Base-by-base conservation (phyloP, 345 rosid genomes). In the Erodium maritimum region DNA sequence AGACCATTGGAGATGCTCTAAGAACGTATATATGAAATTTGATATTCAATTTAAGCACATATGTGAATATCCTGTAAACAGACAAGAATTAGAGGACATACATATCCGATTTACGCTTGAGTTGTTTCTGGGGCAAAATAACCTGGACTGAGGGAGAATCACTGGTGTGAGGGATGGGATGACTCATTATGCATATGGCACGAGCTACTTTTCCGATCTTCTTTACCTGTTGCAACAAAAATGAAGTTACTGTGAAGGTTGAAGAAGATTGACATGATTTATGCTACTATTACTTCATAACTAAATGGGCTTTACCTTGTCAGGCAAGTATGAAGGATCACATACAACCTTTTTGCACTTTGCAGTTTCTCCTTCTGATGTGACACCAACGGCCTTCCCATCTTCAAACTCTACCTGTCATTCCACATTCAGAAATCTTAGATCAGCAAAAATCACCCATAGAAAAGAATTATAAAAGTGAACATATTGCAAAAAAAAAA, bases 171-270 rank as follows among this genome's bases (percentile, higher is more conserved):
- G 91, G 95, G 71, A 93, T 83, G 9, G 96, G 94, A 71, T 93
- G 96, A 73, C 87, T 93, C 95, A 93, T 87, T 65, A 93, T 83
- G 54, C 95, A 89, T 21, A 93, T 77, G n/a, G 99, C 99, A 66
- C 99, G 88, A 37, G 94, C 94, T 53, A 93, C 99, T 67, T 54
- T 85, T 20, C 95, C 95, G 10, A 93, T 79, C 80, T 85, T 89
- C 79, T 79, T 59, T n/a, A 82, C 91, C 96, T 93, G 77, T 77
- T 78, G 51, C 18, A 64, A 12, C 19, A 29, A 17, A 21, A 45
- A 48, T 7, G 0, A 42, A 42, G 48, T 42, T 42, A 10, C 48
- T 42, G 17, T 42, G 17, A 3, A 10, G 6, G 12, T 42, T 14
- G 48, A 42, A 10, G 0, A 3, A 42, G 46, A 1, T 37, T 37